A percentile compares a stretch with the other conserved stretches of the same genome.
Conservation (phyloP, 129 eudicot species). For the Centaurea solstitialis region DNA sequence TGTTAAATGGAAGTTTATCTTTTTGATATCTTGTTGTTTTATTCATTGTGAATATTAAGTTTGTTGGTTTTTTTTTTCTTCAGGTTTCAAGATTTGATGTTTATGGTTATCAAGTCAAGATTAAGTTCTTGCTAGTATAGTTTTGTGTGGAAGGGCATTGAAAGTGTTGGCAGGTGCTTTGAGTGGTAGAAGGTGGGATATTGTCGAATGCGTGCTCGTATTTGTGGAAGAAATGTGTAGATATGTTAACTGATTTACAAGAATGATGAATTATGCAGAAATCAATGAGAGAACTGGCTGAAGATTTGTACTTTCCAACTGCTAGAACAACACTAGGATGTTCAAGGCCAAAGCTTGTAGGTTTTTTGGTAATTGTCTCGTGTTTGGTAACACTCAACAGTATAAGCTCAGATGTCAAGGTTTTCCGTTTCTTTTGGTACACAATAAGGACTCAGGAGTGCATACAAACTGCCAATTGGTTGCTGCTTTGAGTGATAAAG, state of each 20-base stretch:
- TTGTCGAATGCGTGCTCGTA: not conserved
- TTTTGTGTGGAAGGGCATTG: not conserved
- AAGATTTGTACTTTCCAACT: constrained; percentile 33
- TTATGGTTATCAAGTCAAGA: not conserved
- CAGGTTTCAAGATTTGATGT: constrained; percentile 23
- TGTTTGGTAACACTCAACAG: constrained; percentile 20
- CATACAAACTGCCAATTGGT: constrained; percentile 23
- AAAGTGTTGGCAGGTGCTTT: not conserved
- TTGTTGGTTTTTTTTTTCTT: constrained; percentile 15
- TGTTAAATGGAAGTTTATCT: constrained; percentile 14
- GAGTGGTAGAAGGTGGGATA: not conserved
- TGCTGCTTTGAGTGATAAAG: constrained; percentile 18
- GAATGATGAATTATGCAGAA: constrained; percentile 34
- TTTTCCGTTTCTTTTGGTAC: constrained; percentile 28
- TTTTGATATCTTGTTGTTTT: not conserved
- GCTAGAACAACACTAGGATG: constrained; percentile 44
- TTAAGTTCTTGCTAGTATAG: not conserved
- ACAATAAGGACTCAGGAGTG: constrained; percentile 15
- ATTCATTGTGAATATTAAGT: constrained; percentile 3
- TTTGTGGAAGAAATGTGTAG: not conserved
- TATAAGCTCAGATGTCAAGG: constrained; percentile 28
- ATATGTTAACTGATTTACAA: constrained; percentile 23
- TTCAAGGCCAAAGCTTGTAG: constrained; percentile 35
- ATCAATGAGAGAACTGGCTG: constrained; percentile 30
- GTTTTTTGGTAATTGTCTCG: constrained; percentile 22